Evolutionary conservation across 352 stramenopile species (phyloP), one percentile per base, ranked within the genome.

Genomic region (Phytopythium litorale): DNA sequence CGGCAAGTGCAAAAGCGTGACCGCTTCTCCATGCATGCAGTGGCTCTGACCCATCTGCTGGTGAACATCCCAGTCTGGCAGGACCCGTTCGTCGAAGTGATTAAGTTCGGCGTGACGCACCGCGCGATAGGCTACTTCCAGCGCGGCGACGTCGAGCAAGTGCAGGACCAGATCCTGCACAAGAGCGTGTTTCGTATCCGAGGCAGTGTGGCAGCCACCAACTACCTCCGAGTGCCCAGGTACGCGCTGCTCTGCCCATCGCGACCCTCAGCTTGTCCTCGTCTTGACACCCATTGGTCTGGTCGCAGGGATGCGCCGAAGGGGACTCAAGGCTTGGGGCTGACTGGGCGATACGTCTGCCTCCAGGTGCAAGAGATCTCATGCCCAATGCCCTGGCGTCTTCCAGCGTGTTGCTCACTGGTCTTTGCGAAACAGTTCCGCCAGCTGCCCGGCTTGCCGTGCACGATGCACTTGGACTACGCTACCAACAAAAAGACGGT

Each of bases 81-180:
- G 69, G 77, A 89, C 57, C 87, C 87, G 49, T 94, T 84, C 46
- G 86, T 94, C n/a, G 84, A 96, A 59, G 84, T 94, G 35, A 78
- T 96, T 68, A 89, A 88, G 56, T 82, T 84, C 51, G 82, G 78
- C 2, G 76, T 91, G 63, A 83, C 81, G 11, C 78, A 89, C 55
- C 68, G 65, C 33, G 78, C 63, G 11, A 67, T 91, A 42, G 83
- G 83, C 6, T 89, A 68, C 63, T 66, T 75, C 43, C 65, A 66
- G 1, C 81, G 88, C 23, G 84, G 84, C 7, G 82, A 94, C 46
- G 82, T 92, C 7, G 81, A 89, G 56, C 78, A 92, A 62, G 62
- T 64, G 9, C 75, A 87, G 21, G 87, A 95, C 54, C 64, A 64
- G 23, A 58, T 73, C 45, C 84, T 96, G 46, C 77, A 84, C 53